Evolutionary conservation across 2,329 filamentous ascomycete species (phyloP), one percentile per base, ranked within the genome.

Genomic region (Neocucurbitaria cava): DNA sequence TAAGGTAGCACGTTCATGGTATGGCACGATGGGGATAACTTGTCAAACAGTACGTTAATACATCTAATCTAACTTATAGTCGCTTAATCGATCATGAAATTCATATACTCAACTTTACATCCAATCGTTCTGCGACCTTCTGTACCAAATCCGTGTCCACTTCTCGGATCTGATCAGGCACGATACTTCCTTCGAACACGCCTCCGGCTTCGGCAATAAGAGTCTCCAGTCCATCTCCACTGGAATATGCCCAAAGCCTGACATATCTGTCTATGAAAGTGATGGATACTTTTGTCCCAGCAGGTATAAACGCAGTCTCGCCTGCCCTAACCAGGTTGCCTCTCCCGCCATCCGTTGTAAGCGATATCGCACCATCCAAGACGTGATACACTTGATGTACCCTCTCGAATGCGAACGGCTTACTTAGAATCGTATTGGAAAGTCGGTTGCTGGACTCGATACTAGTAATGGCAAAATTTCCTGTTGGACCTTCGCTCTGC

Each of bases 221-320:
- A 17, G 56, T 46, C 42, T 65, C 62, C 38, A 65, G 24, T n/a
- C 60, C 62, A 26, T 57, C 24, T 2, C 62, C 62, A 35, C 58
- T 65, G 30, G 62, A 54, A 31, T 60, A 65, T 6, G 60, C 51
- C 62, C 62, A 65, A 36, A 65, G 61, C 1, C 62, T 41, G 10
- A 57, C 56, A 46, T 59, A 65, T 17, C 58, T 43, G 28, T 62
- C 58, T 3, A 59, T 43, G 35, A 65, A 65, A 15, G 58, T 52
- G 13, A 62, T 41, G 5, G 59, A 28, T 10, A 59, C 49, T 24
- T 54, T 47, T 1, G 59, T 61, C 1, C 63, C 61, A 0, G 63
- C 63, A 0, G 63, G 61, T 13, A 66, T 31, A 26, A 66, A 62
- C 4, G 57, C 55, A 2, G 63, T 59, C 39, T 66, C 59, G 17